Percentiles rank a stretch among this genome's conserved stretches.
Conservation (phyloP, 257 asterid genomes). For the Nicotiana paniculata region DNA sequence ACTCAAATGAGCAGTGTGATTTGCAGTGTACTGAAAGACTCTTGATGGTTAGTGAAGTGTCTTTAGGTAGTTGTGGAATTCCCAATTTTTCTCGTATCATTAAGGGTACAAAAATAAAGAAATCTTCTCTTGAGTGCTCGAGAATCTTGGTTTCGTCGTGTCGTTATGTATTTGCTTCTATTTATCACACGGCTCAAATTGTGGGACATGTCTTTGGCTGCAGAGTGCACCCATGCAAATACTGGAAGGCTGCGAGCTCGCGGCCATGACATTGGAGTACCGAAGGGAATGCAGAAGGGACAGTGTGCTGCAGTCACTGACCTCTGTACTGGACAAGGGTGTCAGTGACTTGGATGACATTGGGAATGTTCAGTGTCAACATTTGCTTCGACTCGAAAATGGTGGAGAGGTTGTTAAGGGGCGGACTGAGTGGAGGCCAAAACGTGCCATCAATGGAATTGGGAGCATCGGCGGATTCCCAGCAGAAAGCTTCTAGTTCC, state of each 20-base stretch:
- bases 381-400: conserved; percentile 75
- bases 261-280: conserved; percentile 77
- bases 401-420: conserved; percentile 92
- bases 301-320: conserved; percentile 87
- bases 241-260: conserved; percentile 82
- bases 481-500: conserved; percentile 32
- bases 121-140: background rate
- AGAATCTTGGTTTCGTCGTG: background rate
- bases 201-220: background rate
- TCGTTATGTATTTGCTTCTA: background rate
- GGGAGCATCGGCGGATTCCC: conserved; percentile 43
- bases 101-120: background rate
- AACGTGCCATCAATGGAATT: conserved; percentile 27
- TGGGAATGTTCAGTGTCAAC: conserved; percentile 73
- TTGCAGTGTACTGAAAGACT: background rate
- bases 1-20: background rate
- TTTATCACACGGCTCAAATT: background rate
- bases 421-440: conserved; percentile 88
- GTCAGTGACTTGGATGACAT: conserved; percentile 31
- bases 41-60: no score
- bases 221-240: conserved; percentile 84
- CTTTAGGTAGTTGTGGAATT: background rate
- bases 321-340: conserved; percentile 47
- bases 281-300: conserved; percentile 97
- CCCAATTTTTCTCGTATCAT: background rate